Conservation (phyloP, 306 rosid genomes). For the Vachellia pachyceras region DNA sequence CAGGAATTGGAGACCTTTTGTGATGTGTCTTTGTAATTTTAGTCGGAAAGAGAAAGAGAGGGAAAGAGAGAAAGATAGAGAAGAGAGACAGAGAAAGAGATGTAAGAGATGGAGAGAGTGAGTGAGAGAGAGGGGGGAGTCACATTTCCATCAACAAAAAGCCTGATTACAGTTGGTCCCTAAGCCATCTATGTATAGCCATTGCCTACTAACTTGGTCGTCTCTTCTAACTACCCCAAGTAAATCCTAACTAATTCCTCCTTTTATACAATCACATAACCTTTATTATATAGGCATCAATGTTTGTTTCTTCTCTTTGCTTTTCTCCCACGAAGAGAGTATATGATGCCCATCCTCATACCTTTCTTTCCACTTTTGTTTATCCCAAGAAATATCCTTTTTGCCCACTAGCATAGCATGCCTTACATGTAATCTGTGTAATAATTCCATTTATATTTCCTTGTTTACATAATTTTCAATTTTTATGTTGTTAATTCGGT, state of each 20-base stretch:
- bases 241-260: not conserved
- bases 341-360: not conserved
- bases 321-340: not conserved
- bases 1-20: not conserved
- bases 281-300: not conserved
- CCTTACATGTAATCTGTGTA: not conserved
- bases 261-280: not conserved
- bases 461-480: slow-evolving; percentile 8
- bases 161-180: not conserved
- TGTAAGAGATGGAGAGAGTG: not conserved
- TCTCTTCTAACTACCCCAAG: not conserved
- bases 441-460: not conserved
- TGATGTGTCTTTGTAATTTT: not conserved
- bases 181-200: not conserved
- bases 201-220: not conserved
- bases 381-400: not conserved
- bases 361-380: not conserved
- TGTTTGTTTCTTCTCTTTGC: not conserved
- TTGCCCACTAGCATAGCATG: not conserved
- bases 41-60: not conserved
- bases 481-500: slow-evolving; percentile 33
- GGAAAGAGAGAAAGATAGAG: not conserved
- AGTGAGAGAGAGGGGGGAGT: not conserved
- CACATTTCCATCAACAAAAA: not conserved
- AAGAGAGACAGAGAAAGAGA: no score